These are phyloP conservation scores for Sporothrix schenckii DNA, from an alignment of 2,329 filamentous ascomycete species.

Conservation along the genomic window DNA sequence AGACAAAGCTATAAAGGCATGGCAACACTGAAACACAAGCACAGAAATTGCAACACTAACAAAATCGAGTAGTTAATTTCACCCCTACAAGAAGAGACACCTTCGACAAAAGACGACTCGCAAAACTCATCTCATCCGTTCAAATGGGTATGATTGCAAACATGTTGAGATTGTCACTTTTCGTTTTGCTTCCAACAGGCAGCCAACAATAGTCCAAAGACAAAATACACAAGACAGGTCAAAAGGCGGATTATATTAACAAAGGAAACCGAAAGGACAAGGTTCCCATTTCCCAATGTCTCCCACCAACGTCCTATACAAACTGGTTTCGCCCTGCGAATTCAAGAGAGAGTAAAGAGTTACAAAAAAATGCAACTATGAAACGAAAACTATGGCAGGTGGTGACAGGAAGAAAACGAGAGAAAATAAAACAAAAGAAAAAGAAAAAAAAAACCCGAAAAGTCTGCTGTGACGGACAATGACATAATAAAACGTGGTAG, in stretches of 20 bases:
- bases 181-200: background rate
- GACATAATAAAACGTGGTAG: background rate
- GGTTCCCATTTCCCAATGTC: background rate
- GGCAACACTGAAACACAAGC: no score
- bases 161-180: background rate
- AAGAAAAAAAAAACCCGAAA: slow-evolving; percentile 1
- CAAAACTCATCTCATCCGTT: no score
- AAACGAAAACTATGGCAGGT: background rate
- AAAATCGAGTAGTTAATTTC: no score
- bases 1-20: no score
- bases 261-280: background rate
- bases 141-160: no score
- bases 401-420: background rate
- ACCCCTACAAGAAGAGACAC: no score
- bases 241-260: background rate
- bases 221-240: background rate
- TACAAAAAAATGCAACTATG: background rate
- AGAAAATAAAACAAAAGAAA: background rate
- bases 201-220: background rate
- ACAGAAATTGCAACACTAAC: no score
- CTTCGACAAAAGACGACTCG: no score
- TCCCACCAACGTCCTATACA: background rate
- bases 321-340: slow-evolving; percentile 5
- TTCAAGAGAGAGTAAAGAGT: background rate
- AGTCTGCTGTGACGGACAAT: background rate